Percentiles rank a stretch among this genome's conserved stretches.
phyloP scores from a whole-genome alignment of 2,329 filamentous ascomycete species.

The Trichoderma sp. region DNA sequence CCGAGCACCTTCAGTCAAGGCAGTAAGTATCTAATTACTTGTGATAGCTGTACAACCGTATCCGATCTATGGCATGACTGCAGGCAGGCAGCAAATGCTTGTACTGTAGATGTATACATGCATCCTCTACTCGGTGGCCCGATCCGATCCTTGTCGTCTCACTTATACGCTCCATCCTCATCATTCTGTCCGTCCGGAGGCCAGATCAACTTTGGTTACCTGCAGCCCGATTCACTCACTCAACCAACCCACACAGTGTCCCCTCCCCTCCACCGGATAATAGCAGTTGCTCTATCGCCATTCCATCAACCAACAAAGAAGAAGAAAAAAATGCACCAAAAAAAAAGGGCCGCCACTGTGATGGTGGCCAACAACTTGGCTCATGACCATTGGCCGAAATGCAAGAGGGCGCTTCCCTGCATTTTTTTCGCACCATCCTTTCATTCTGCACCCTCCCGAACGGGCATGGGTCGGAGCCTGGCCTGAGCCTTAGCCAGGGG shows the following conservation, averaged over 20 bases:
- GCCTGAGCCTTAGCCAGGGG: constrained; percentile 19
- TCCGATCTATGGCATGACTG: not conserved
- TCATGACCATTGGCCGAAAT: constrained; percentile 2
- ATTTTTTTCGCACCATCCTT: constrained; percentile 3
- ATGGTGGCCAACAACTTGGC: not conserved
- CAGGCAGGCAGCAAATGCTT: not conserved
- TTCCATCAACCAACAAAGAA: not conserved
- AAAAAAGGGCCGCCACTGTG: not conserved
- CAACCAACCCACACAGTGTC: not conserved
- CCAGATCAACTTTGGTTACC: not conserved
- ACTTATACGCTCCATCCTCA: not conserved
- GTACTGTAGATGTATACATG: not conserved
- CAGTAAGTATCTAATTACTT: too few species aligned
- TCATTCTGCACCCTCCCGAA: constrained; percentile 20
- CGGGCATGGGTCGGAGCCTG: constrained; percentile 5
- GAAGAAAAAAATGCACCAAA: not conserved
- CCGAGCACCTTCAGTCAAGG: not conserved
- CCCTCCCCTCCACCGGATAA: not conserved
- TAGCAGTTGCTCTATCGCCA: not conserved
- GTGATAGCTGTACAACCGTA: not conserved
- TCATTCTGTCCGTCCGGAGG: not conserved
- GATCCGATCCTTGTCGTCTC: not conserved
- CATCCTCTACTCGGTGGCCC: not conserved
- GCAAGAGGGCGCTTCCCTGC: constrained; percentile 2
- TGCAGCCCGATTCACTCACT: not conserved